A percentile compares a stretch with the other conserved stretches of the same genome.
phyloP scores from a whole-genome alignment of 768 basidiomycete genomes.

The Boletus reticulatus region DNA sequence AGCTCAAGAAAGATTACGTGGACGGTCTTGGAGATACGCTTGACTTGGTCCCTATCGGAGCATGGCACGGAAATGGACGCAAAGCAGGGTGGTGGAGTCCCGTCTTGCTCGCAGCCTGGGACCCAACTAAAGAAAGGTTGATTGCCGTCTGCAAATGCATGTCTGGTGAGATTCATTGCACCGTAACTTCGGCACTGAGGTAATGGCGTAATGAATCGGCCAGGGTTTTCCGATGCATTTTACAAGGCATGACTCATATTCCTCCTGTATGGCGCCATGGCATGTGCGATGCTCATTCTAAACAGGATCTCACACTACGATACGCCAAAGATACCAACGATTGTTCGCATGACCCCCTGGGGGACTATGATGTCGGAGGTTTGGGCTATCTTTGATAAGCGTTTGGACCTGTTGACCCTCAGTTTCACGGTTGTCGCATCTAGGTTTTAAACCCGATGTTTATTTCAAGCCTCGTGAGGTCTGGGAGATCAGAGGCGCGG shows the following conservation, averaged over 20 bases:
- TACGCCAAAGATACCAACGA: constrained; percentile 56
- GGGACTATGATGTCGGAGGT: constrained; percentile 70
- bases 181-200: background rate
- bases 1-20: constrained; percentile 92
- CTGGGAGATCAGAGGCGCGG: constrained; percentile 87
- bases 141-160: constrained; percentile 90
- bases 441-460: constrained; percentile 62
- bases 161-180: constrained; percentile 54
- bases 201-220: constrained; percentile 1
- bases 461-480: constrained; percentile 75
- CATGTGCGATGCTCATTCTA: constrained; percentile 8
- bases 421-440: background rate
- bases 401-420: background rate
- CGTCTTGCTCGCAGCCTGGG: constrained; percentile 75
- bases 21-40: constrained; percentile 73
- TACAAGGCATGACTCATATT: constrained; percentile 52
- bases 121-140: constrained; percentile 55
- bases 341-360: constrained; percentile 50
- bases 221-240: constrained; percentile 83
- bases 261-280: background rate
- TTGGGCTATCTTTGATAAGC: constrained; percentile 13
- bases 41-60: constrained; percentile 71
- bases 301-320: constrained; percentile 58
- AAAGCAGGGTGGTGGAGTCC: constrained; percentile 95
- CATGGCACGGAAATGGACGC: constrained; percentile 88